phyloP scores from a whole-genome alignment of 2,329 filamentous ascomycete genomes.

The Colletotrichum sp. region DNA sequence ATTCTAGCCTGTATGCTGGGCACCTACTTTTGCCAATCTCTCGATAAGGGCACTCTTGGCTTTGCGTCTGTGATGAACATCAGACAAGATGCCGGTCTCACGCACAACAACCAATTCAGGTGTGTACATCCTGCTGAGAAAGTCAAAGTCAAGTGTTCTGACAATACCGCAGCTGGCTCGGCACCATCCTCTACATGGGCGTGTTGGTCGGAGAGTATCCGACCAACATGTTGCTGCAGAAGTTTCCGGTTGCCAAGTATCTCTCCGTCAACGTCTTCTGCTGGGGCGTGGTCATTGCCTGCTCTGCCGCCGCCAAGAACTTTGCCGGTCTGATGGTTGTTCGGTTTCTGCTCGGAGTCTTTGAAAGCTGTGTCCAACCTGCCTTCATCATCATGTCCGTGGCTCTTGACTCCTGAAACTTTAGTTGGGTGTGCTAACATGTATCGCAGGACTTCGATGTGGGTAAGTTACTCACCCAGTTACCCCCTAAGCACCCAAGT shows the following conservation, averaged over 20 bases:
- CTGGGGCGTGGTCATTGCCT: conserved; percentile 48
- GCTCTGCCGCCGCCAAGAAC: conserved; percentile 24
- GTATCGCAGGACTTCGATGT: conserved; percentile 40
- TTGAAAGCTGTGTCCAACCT: conserved; percentile 39
- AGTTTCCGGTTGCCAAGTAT: conserved; percentile 27
- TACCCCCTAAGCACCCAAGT: not conserved
- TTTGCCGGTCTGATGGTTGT: conserved; percentile 19
- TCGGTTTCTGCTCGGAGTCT: conserved; percentile 23
- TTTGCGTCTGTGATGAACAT: conserved; percentile 62
- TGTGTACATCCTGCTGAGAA: not conserved
- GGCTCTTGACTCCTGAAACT: no score
- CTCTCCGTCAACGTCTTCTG: conserved; percentile 36
- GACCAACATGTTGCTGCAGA: conserved; percentile 61
- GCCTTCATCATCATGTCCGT: conserved; percentile 45
- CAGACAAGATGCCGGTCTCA: conserved; percentile 50
- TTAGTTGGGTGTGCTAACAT: not conserved
- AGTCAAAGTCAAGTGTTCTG: conserved; percentile 44
- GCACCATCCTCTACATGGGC: conserved; percentile 62
- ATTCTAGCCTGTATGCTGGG: conserved; percentile 56
- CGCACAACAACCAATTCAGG: conserved; percentile 23
- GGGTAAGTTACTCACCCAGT: conserved; percentile 17
- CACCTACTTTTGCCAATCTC: conserved; percentile 49
- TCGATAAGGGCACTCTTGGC: conserved; percentile 32
- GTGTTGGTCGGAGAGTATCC: conserved; percentile 66
- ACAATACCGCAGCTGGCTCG: conserved; percentile 47